phyloP scores from a whole-genome alignment of 2,329 filamentous ascomycete species.

The Didymella keratinophila region DNA sequence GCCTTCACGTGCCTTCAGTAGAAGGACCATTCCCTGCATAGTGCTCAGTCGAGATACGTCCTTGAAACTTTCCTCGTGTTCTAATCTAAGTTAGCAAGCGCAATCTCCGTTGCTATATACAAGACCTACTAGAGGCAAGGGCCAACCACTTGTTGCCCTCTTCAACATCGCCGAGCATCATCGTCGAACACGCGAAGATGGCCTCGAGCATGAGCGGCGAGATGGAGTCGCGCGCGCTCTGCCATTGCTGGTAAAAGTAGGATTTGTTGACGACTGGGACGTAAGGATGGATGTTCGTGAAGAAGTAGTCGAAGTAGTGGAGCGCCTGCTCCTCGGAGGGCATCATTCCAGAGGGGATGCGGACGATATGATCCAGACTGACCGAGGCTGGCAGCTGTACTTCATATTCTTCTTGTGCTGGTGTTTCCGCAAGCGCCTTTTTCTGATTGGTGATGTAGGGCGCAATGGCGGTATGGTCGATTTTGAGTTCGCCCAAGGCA shows the following conservation, averaged over 20 bases:
- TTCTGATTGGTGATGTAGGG: slow-evolving; percentile 80
- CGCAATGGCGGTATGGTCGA: slow-evolving; percentile 85
- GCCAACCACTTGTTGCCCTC: slow-evolving; percentile 94
- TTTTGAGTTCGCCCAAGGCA: slow-evolving; percentile 83
- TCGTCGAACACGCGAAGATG: slow-evolving; percentile 87
- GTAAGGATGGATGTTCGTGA: slow-evolving; percentile 89
- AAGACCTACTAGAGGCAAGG: slow-evolving; percentile 78
- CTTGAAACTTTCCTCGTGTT: slow-evolving; percentile 92
- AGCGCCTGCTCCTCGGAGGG: slow-evolving; percentile 82
- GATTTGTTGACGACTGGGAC: slow-evolving; percentile 86
- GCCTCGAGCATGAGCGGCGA: slow-evolving; percentile 90
- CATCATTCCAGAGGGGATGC: slow-evolving; percentile 93
- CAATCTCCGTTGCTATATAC: neutral
- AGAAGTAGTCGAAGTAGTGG: slow-evolving; percentile 90
- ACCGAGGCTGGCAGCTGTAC: slow-evolving; percentile 72
- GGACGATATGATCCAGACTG: slow-evolving; percentile 76
- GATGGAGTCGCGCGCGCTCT: slow-evolving; percentile 79
- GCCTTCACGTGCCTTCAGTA: slow-evolving; percentile 91
- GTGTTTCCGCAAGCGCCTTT: slow-evolving; percentile 64
- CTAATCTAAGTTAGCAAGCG: slow-evolving; percentile 55
- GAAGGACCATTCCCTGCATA: slow-evolving; percentile 84
- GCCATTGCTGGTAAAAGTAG: slow-evolving; percentile 89
- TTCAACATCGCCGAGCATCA: slow-evolving; percentile 81
- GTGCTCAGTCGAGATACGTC: slow-evolving; percentile 90
- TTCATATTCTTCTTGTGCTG: slow-evolving; percentile 75